phyloP scores from a whole-genome alignment of 1,139 yeast species.

The Pichia sp. region DNA sequence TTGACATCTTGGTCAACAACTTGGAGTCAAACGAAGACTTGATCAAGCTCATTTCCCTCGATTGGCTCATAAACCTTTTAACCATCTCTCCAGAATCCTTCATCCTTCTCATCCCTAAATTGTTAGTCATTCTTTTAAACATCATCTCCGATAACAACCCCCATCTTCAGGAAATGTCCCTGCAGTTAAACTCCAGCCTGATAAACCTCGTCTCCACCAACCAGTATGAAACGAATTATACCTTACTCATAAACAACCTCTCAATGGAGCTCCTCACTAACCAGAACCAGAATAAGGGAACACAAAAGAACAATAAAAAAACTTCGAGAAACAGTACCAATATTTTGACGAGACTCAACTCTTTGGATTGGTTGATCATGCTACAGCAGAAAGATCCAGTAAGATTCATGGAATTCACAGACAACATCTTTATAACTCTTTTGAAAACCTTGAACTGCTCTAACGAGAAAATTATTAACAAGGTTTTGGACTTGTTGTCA shows the following conservation, averaged over 20 bases:
- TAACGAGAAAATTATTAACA: conserved; percentile 76
- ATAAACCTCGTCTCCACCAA: conserved; percentile 40
- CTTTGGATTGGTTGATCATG: conserved; percentile 87
- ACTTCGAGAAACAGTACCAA: conserved; percentile 58
- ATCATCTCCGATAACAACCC: conserved; percentile 51
- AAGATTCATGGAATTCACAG: conserved; percentile 54
- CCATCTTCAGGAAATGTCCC: conserved; percentile 51
- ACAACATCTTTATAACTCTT: conserved; percentile 70
- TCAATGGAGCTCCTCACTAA: conserved; percentile 47
- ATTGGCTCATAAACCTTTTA: conserved; percentile 77
- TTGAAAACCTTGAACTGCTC: conserved; percentile 82
- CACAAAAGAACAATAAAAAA: conserved; percentile 25
- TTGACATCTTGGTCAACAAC: conserved; percentile 74
- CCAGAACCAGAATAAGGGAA: background rate
- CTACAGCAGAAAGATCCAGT: conserved; percentile 71
- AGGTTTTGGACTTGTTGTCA: conserved; percentile 71
- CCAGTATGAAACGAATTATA: conserved; percentile 44
- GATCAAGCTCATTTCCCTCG: conserved; percentile 72
- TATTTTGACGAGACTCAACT: conserved; percentile 78
- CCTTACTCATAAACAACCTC: conserved; percentile 56
- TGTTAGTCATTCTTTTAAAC: conserved; percentile 53
- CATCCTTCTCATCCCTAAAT: conserved; percentile 56
- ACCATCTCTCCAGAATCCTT: conserved; percentile 75
- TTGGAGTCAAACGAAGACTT: conserved; percentile 71
- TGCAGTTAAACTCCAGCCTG: conserved; percentile 48